These are phyloP conservation scores for Centella asiatica DNA, from an alignment of 129 eudicot species.

Conservation along the genomic window DNA sequence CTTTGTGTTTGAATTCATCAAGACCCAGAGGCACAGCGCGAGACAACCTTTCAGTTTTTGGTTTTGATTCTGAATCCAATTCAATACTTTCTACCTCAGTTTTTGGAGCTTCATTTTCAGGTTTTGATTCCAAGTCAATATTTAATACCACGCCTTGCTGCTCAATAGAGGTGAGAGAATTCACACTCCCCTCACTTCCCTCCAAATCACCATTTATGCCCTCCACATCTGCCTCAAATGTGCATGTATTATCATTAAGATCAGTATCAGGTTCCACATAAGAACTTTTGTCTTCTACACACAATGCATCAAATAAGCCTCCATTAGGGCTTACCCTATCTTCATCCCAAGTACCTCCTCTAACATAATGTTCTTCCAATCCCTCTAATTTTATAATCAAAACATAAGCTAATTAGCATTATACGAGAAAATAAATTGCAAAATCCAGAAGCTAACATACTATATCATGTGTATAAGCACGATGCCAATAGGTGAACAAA, in stretches of 20 bases:
- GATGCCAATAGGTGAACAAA: too few relatives aligned
- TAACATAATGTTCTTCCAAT: conserved; percentile 37
- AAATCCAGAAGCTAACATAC: background rate
- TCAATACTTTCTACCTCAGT: conserved; percentile 7
- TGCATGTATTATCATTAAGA: conserved; percentile 18
- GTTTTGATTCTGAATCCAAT: conserved; percentile 10
- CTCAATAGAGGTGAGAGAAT: background rate
- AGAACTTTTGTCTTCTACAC: conserved; percentile 23
- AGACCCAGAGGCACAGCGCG: conserved; percentile 55
- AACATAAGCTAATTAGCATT: conserved; percentile 10
- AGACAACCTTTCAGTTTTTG: conserved; percentile 38
- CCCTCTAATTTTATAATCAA: conserved; percentile 37
- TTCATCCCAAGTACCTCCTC: conserved; percentile 43
- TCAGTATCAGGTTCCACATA: conserved; percentile 21
- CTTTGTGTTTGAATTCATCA: conserved; percentile 78
- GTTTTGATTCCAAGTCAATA: background rate
- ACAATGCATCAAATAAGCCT: conserved; percentile 16
- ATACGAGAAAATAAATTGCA: conserved; percentile 8
- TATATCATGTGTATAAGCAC: background rate
- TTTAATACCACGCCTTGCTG: conserved; percentile 20
- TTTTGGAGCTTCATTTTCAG: conserved; percentile 15
- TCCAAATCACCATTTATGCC: conserved; percentile 15
- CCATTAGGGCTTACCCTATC: conserved; percentile 20
- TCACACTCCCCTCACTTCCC: background rate
- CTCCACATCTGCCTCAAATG: conserved; percentile 14